Evolutionary conservation across 2,329 filamentous ascomycete genomes (phyloP).

Genomic region (Emydomyces testavorans): DNA sequence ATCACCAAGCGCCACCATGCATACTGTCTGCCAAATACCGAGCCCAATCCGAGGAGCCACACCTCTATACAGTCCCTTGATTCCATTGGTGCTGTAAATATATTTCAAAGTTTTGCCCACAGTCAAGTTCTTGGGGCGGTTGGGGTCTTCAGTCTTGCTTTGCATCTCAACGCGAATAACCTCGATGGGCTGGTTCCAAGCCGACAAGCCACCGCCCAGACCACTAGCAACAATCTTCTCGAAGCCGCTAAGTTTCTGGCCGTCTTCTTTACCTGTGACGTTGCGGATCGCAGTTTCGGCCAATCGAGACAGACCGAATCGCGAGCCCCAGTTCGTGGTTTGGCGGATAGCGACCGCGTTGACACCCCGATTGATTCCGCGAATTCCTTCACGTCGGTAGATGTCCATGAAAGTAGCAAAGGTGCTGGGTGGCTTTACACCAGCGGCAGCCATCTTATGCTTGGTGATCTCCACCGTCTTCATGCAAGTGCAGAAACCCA

Average conservation of each 20-base stretch:
- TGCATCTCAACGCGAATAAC: constrained; percentile 99
- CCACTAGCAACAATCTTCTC: constrained; percentile 86
- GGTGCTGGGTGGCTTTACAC: constrained; percentile 76
- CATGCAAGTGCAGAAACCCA: constrained; percentile 99
- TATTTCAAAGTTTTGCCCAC: constrained; percentile 72
- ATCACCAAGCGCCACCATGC: constrained; percentile 98
- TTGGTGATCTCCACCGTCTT: constrained; percentile 99
- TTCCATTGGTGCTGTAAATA: constrained; percentile 79
- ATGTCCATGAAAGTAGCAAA: constrained; percentile 95
- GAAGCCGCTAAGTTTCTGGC: constrained; percentile 60
- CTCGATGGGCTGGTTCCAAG: constrained; percentile 99
- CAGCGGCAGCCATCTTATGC: constrained; percentile 77
- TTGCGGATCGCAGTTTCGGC: constrained; percentile 80
- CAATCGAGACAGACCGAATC: constrained; percentile 85
- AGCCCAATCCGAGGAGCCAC: constrained; percentile 89
- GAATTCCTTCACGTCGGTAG: constrained; percentile 85
- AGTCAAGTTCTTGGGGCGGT: constrained; percentile 98
- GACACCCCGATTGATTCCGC: constrained; percentile 95
- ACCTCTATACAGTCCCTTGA: constrained; percentile 90
- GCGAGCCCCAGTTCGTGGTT: constrained; percentile 98
- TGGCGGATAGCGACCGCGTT: constrained; percentile 97
- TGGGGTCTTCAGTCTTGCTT: constrained; percentile 95
- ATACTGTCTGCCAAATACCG: constrained; percentile 97
- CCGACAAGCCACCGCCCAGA: constrained; percentile 83
- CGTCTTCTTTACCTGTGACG: constrained; percentile 64